phyloP scores from a whole-genome alignment of 2,329 filamentous ascomycete species.

The Elsinoe batatas region DNA sequence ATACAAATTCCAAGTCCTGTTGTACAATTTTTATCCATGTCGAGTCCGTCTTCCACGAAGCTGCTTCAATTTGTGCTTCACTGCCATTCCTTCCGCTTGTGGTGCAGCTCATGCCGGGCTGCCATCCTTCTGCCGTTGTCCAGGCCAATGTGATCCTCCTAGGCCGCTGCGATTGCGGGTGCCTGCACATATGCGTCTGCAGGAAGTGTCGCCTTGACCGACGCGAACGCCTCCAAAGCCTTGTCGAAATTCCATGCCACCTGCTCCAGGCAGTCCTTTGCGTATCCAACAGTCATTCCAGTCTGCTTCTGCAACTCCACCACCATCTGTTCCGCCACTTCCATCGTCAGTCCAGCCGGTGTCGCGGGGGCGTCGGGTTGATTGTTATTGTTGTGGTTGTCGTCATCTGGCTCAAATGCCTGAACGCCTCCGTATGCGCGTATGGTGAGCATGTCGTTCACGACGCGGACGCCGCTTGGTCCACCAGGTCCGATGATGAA shows the following conservation, averaged over 20 bases:
- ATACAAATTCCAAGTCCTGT: background rate
- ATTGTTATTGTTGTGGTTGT: slow-evolving; percentile 29
- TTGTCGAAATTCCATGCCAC: slow-evolving; percentile 71
- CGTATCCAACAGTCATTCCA: slow-evolving; percentile 68
- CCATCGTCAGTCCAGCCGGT: slow-evolving; percentile 23
- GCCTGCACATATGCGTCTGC: slow-evolving; percentile 31
- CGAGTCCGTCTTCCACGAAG: background rate
- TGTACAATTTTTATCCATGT: background rate
- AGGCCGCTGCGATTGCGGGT: background rate
- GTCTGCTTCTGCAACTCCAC: slow-evolving; percentile 65
- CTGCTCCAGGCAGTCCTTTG: slow-evolving; percentile 69
- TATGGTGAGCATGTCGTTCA: slow-evolving; percentile 69
- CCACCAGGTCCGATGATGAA: slow-evolving; percentile 70
- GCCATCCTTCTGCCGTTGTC: background rate
- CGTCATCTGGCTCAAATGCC: slow-evolving; percentile 39
- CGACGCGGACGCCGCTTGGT: slow-evolving; percentile 58
- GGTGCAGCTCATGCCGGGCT: background rate
- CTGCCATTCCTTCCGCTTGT: background rate
- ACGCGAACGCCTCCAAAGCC: slow-evolving; percentile 64
- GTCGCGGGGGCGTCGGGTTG: slow-evolving; percentile 17
- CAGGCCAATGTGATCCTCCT: background rate
- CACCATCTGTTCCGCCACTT: slow-evolving; percentile 47
- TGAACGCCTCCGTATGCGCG: slow-evolving; percentile 53
- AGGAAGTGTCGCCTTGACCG: slow-evolving; percentile 52
- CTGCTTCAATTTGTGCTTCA: background rate